A percentile compares a stretch with the other conserved stretches of the same genome.
These are phyloP conservation scores for Mycosphaerella arachidis DNA, from an alignment of 2,329 filamentous ascomycete genomes.

Conservation along the genomic window DNA sequence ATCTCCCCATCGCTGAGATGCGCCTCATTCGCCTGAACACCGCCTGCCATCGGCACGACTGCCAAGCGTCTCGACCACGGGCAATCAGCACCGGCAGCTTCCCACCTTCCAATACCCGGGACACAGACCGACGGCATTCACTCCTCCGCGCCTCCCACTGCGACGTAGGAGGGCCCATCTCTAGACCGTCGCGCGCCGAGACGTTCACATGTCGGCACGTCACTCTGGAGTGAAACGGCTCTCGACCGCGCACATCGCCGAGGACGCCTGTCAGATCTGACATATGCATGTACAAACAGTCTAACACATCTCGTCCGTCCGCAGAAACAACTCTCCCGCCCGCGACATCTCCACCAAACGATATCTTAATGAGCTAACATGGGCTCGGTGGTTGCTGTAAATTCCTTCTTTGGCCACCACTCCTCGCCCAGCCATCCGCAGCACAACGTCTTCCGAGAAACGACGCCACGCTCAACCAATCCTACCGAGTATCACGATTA, in stretches of 20 bases:
- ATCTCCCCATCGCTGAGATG: conserved; percentile 3
- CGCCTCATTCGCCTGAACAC: neutral
- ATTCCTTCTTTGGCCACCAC: conserved; percentile 51
- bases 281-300: conserved; percentile 1
- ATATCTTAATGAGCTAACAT: conserved; percentile 45
- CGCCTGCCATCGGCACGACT: neutral
- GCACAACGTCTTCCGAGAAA: conserved; percentile 22
- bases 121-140: neutral
- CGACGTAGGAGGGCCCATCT: neutral
- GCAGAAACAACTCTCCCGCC: conserved; percentile 1
- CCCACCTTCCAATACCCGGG: neutral
- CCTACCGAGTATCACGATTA: neutral
- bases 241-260: neutral
- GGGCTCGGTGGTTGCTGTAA: conserved; percentile 62
- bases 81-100: neutral
- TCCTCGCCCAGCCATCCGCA: conserved; percentile 23
- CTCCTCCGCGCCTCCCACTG: neutral
- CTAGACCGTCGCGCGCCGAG: neutral
- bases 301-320: neutral
- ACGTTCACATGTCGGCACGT: conserved; percentile 6
- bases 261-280: conserved; percentile 3
- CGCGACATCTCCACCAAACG: neutral
- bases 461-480: conserved; percentile 18
- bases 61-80: neutral
- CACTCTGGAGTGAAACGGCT: neutral